Evolutionary conservation across 2,329 filamentous ascomycete species (phyloP).

Genomic region (Phyllosticta paracitricarpa): DNA sequence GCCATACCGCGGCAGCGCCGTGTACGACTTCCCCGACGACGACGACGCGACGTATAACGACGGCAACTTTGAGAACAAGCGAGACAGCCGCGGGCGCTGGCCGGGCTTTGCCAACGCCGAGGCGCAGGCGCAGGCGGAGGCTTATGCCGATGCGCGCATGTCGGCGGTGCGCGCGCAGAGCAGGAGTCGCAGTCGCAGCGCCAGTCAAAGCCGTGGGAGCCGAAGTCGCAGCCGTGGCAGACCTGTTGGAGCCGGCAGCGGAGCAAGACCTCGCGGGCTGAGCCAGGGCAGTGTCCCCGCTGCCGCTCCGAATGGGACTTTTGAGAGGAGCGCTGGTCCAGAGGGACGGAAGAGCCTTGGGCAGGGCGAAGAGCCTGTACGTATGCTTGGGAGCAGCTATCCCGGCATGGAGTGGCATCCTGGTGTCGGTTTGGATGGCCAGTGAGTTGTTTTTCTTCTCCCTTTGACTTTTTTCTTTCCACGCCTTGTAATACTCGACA

Average conservation of each 20-base stretch:
- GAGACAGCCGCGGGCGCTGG: not conserved
- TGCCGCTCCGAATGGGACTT: constrained; percentile 17
- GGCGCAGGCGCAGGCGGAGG: not conserved
- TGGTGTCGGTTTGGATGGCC: constrained; percentile 28
- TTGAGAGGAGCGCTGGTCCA: constrained; percentile 22
- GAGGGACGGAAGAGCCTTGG: constrained; percentile 1
- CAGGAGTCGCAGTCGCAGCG: not conserved
- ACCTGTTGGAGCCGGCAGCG: constrained; percentile 2
- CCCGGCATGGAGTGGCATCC: constrained; percentile 62
- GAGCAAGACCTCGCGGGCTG: constrained; percentile 20
- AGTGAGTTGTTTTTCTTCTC: not conserved
- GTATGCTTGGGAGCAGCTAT: constrained; percentile 58
- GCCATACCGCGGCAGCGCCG: not conserved
- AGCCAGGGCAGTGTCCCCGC: constrained; percentile 10
- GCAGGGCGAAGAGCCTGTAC: constrained; percentile 34
- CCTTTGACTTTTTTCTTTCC: too few species aligned
- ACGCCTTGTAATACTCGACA: too few species aligned
- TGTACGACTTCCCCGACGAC: not conserved
- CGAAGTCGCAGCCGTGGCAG: not conserved
- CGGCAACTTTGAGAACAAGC: not conserved
- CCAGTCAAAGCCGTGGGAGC: not conserved
- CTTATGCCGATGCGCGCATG: not conserved
- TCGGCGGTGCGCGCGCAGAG: not conserved
- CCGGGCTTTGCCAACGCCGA: not conserved
- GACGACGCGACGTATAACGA: not conserved